Base-by-base conservation (phyloP, 139 green algal genomes). In the Mesotaenium endlicherianum region DNA sequence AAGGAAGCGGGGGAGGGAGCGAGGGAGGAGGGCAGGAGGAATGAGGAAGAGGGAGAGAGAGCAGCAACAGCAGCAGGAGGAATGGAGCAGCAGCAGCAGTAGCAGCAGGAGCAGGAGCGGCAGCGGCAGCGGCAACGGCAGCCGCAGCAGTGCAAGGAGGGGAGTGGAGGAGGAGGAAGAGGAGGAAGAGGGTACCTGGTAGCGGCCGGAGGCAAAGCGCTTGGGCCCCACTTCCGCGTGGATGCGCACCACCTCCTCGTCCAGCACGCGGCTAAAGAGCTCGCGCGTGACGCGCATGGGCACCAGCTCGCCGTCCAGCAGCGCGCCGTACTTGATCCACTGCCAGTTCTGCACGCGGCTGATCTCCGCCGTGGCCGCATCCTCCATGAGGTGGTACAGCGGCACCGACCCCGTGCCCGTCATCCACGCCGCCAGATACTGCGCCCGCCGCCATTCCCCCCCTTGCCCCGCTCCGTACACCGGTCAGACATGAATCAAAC, bases 381-480 rank as follows among this genome's bases (percentile, higher is more conserved):
- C 94, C 90, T 97, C 94, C 94, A 97, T 97, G 26, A 97, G 91
- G 83, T 95, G 94, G 90, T 96, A 88, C 53, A 97, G 91, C 68
- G 94, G 94, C 74, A 97, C 93, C 72, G 93, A 97, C 64, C 94
- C 94, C 16, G 91, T 86, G 55, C 94, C 94, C 31, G 91, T 86
- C 85, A 97, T 91, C 94, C 94, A 97, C 34, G 86, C 90, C 89
- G 93, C 94, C 86, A 97, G 92, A 88, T 97, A 97, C 64, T 90
- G 86, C 82, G 97, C 87, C 53, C 26, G 26, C 53, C 53, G 20
- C 53, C 20, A 64, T 34, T 64, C 26, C 53, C 53, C 53, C 26
- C 53, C 53, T 26, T 64, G 20, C 26, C 26, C 26, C 26, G 20
- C 53, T 64, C 53, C 26, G 26, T 64, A 26, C 53, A 64, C 26